Percentiles rank a stretch among this genome's conserved stretches.
Conservation (phyloP, 371 early-diverging fungal species). For the Syncephalastrum racemosum region DNA sequence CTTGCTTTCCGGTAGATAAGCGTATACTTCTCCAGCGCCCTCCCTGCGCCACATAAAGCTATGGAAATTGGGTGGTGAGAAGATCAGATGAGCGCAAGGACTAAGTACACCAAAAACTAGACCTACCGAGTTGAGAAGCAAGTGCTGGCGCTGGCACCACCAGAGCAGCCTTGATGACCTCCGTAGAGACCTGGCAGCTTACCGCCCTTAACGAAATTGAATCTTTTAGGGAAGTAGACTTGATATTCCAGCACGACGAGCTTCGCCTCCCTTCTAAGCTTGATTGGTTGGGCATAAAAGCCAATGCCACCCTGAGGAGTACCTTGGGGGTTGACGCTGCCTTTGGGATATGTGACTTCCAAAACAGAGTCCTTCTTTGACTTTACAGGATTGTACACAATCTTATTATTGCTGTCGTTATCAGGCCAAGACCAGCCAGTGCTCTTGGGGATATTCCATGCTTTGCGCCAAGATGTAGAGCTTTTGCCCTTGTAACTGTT, state of each 20-base stretch:
- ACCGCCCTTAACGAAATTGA: slow-evolving; percentile 55
- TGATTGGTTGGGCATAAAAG: slow-evolving; percentile 49
- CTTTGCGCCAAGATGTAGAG: slow-evolving; percentile 14
- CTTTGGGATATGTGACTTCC: slow-evolving; percentile 40
- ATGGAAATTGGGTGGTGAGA: not conserved
- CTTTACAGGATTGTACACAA: slow-evolving; percentile 42
- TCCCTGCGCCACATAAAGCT: slow-evolving; percentile 63
- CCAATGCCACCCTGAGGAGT: slow-evolving; percentile 49
- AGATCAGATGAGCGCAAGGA: not conserved
- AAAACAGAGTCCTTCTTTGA: slow-evolving; percentile 22
- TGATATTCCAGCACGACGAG: slow-evolving; percentile 43
- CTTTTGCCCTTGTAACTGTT: slow-evolving; percentile 17
- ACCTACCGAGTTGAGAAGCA: slow-evolving; percentile 60
- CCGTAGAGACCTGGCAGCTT: slow-evolving; percentile 62
- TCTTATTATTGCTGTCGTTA: slow-evolving; percentile 23
- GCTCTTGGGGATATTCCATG: slow-evolving; percentile 22
- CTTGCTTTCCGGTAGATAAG: slow-evolving; percentile 51
- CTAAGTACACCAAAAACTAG: not conserved
- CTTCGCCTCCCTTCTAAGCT: slow-evolving; percentile 23
- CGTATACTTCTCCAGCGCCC: slow-evolving; percentile 65
- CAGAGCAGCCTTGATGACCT: slow-evolving; percentile 56
- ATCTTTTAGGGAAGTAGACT: slow-evolving; percentile 52
- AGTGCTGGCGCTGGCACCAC: slow-evolving; percentile 49
- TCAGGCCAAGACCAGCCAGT: slow-evolving; percentile 28
- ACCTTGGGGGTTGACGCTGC: slow-evolving; percentile 42